Evolutionary conservation across 2,329 filamentous ascomycete genomes (phyloP), one percentile per base, ranked within the genome.

Genomic region (Colletotrichum melonis): DNA sequence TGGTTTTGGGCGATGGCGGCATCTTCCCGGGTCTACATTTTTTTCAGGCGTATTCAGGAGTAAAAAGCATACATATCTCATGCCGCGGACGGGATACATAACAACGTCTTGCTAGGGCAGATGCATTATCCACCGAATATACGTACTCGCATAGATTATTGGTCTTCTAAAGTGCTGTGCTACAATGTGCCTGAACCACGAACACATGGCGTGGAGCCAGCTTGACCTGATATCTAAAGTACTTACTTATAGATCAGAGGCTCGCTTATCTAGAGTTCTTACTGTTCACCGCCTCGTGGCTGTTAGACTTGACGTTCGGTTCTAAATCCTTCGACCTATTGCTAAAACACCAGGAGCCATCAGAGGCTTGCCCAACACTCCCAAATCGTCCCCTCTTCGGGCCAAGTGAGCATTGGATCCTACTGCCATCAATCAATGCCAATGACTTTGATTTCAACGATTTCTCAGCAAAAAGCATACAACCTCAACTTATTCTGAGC

Each of bases 21-120:
- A 55, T 56, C 24, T 58, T 26, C 52, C 35, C n/a, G 42, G 28
- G 8, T 14, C 24, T 64, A 32, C n/a, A 38, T 38, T 69, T 69
- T 57, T 56, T 7, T 52, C 57, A 24, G 58, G 66, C 58, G 65
- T 54, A 64, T 67, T 67, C 26, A 67, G 68, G 65, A 69, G 69
- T 69, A 63, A 26, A 54, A 63, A 63, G 69, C 65, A 69, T 69
- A 32, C 38, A 63, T 63, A 38, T n/a, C 38, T 69, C 19, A 22
- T 35, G 30, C 54, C 30, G 24, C 28, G 38, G 35, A 57, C 52
- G 69, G 24, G 38, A 58, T 32, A 16, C 32, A 16, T 69, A 52
- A 30, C 19, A 32, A 30, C 35, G 59, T 30, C 49, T 38, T 35
- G 49, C 42, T 9, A 16, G 46, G 66, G 12, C 59, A 32, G 46